Evolutionary conservation across 306 rosid genomes (phyloP).

Genomic region (Prunus fruticosa): DNA sequence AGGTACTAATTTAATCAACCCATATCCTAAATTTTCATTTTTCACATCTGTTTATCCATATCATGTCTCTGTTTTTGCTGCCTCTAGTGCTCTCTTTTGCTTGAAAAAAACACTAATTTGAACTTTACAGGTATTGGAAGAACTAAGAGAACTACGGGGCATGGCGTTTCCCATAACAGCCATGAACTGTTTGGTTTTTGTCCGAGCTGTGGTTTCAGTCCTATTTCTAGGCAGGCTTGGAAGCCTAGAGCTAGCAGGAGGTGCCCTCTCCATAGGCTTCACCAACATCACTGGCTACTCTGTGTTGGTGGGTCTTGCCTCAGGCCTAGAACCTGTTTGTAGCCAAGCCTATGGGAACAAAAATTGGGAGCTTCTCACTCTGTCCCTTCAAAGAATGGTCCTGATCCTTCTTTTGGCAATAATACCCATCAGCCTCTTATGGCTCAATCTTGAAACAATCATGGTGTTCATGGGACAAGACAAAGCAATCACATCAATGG

Average conservation of each 20-base stretch:
- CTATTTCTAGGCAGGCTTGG: conserved; percentile 79
- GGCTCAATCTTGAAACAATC: conserved; percentile 71
- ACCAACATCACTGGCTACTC: conserved; percentile 99
- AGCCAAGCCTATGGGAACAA: conserved; percentile 84
- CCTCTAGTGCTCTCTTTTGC: too few species aligned
- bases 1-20: conserved; percentile 40
- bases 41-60: too few species aligned
- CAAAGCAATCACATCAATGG: conserved; percentile 57
- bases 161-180: conserved; percentile 79
- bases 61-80: not conserved
- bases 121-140: conserved; percentile 57
- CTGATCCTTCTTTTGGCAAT: conserved; percentile 60
- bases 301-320: conserved; percentile 76
- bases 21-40: not conserved
- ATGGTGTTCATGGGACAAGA: conserved; percentile 84
- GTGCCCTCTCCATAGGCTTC: conserved; percentile 91
- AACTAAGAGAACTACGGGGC: conserved; percentile 72
- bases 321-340: conserved; percentile 92
- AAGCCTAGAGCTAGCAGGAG: conserved; percentile 90
- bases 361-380: conserved; percentile 69
- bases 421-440: conserved; percentile 64
- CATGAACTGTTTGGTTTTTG: conserved; percentile 66
- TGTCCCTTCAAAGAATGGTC: conserved; percentile 83
- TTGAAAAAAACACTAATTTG: not conserved
- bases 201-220: conserved; percentile 73